A percentile compares a stretch with the other conserved stretches of the same genome.
phyloP scores from a whole-genome alignment of 345 rosid genomes.

The Gossypium longicalyx region DNA sequence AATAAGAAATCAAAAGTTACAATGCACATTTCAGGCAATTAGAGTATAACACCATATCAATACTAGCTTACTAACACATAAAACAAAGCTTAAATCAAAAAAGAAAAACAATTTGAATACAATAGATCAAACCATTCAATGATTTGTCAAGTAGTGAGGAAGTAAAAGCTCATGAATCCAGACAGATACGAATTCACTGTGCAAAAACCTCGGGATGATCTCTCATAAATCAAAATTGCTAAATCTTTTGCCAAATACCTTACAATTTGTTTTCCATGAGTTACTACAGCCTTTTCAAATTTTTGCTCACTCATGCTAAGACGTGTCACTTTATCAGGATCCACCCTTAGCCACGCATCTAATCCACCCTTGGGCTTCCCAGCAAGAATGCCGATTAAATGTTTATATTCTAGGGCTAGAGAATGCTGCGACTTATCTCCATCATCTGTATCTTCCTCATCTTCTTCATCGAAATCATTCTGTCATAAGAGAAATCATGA shows the following conservation, averaged over 20 bases:
- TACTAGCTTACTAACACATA: background rate
- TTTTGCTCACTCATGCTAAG: constrained; percentile 64
- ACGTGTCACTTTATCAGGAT: constrained; percentile 52
- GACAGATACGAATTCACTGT: background rate
- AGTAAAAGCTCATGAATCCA: background rate
- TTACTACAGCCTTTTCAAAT: constrained; percentile 40
- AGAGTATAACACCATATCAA: background rate
- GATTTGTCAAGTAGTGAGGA: background rate
- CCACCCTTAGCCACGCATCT: constrained; percentile 40
- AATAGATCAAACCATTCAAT: background rate
- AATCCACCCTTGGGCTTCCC: constrained; percentile 47
- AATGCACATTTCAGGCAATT: constrained; percentile 7
- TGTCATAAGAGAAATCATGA: constrained; percentile 23
- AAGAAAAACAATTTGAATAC: background rate
- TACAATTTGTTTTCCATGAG: constrained; percentile 41
- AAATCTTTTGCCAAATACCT: constrained; percentile 29
- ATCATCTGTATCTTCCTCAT: constrained; percentile 34
- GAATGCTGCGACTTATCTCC: constrained; percentile 1
- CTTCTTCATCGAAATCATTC: constrained; percentile 37
- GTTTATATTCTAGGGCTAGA: constrained; percentile 33
- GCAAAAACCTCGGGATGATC: background rate
- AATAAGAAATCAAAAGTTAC: background rate
- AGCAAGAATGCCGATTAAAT: constrained; percentile 46
- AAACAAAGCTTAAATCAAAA: background rate
- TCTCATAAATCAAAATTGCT: background rate